These are phyloP conservation scores for Cladosporium austrohemisphaericum DNA, from an alignment of 2,329 filamentous ascomycete species.

Conservation along the genomic window DNA sequence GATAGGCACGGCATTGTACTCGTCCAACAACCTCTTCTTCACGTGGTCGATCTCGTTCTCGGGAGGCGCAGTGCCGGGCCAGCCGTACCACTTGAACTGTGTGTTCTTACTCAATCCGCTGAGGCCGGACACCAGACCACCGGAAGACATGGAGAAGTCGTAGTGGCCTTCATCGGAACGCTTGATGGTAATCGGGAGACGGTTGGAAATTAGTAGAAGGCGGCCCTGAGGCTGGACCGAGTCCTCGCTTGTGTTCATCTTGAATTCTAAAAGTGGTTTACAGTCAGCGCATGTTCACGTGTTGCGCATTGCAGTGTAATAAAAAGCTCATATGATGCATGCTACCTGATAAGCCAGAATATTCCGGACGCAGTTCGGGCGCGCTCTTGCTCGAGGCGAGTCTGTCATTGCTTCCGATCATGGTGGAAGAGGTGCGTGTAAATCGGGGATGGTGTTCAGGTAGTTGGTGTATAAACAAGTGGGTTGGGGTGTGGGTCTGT, in stretches of 20 bases:
- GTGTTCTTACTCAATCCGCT: conserved; percentile 89
- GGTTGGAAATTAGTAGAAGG: conserved; percentile 86
- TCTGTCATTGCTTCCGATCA: conserved; percentile 14
- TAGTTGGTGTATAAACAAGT: not conserved
- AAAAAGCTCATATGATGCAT: not conserved
- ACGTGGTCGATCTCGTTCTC: conserved; percentile 74
- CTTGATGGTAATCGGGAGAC: conserved; percentile 94
- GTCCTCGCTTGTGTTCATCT: conserved; percentile 34
- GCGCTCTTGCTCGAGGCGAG: conserved; percentile 16
- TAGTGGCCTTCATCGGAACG: conserved; percentile 87
- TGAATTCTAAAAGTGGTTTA: conserved; percentile 12
- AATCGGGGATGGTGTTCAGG: not conserved
- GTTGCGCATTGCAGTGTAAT: not conserved
- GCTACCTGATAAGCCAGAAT: not conserved
- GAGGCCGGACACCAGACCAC: conserved; percentile 88
- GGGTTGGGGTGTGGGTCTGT: not conserved
- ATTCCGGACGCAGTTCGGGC: conserved; percentile 8
- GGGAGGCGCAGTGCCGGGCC: conserved; percentile 90
- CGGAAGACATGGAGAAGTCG: conserved; percentile 93
- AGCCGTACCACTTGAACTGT: conserved; percentile 97
- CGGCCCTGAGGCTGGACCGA: conserved; percentile 40
- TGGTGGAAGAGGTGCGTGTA: conserved; percentile 1
- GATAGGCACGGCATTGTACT: conserved; percentile 85
- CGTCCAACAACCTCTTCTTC: conserved; percentile 73
- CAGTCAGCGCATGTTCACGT: not conserved